phyloP scores from a whole-genome alignment of 371 early-diverging fungal genomes.

The Mucor plumbeus region DNA sequence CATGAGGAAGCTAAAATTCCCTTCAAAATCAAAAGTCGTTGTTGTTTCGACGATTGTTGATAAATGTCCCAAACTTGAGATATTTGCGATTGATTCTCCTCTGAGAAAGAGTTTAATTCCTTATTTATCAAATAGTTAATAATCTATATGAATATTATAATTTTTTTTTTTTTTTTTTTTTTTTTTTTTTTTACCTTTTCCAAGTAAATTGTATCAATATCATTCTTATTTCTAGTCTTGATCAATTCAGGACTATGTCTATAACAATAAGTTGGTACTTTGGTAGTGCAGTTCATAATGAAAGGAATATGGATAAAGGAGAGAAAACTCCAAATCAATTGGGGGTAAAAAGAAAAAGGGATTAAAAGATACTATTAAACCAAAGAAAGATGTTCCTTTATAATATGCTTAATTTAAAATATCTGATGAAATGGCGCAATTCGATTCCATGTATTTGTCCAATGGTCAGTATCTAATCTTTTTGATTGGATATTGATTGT shows the following conservation, averaged over 20 bases:
- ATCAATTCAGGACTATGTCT: slow-evolving; percentile 33
- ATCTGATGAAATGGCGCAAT: slow-evolving; percentile 29
- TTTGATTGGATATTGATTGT: slow-evolving; percentile 24
- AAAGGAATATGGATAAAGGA: neutral
- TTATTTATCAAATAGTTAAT: neutral
- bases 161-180: neutral
- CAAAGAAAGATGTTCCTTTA: neutral
- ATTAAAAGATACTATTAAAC: neutral
- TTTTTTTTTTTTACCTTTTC: slow-evolving; percentile 14
- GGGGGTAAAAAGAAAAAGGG: neutral
- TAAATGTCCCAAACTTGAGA: slow-evolving; percentile 58
- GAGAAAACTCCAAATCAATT: neutral
- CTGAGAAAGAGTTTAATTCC: slow-evolving; percentile 33
- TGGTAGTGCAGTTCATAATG: slow-evolving; percentile 24
- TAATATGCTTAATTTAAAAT: slow-evolving; percentile 10
- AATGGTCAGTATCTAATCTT: neutral
- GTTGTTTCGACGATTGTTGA: slow-evolving; percentile 44
- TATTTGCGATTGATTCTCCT: slow-evolving; percentile 48
- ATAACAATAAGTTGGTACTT: slow-evolving; percentile 22
- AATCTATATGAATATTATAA: too few species aligned
- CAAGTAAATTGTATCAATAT: slow-evolving; percentile 16
- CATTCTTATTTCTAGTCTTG: slow-evolving; percentile 25
- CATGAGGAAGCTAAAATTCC: slow-evolving; percentile 61
- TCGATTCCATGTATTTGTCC: slow-evolving; percentile 1
- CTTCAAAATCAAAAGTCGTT: slow-evolving; percentile 62